Conservation (phyloP, 75 land plant genomes). For the Pinus albicaulis region DNA sequence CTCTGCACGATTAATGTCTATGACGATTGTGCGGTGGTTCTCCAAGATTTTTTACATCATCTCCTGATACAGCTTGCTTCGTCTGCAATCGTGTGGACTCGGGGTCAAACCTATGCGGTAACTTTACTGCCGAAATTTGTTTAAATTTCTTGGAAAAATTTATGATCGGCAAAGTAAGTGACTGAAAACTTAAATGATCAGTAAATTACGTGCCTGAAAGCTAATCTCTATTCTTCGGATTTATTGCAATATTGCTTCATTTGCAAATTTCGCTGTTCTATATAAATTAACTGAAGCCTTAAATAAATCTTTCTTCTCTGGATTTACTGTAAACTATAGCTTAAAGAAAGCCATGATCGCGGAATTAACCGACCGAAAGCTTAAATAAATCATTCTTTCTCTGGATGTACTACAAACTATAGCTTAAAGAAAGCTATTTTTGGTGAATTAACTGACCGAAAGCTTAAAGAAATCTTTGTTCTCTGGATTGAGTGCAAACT, state of each 20-base stretch:
- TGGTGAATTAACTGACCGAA: too few species aligned
- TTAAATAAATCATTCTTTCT: not conserved
- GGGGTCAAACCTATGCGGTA: slow-evolving; percentile 65
- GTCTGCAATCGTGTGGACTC: slow-evolving; percentile 41
- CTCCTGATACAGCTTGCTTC: slow-evolving; percentile 38
- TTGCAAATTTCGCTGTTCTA: not conserved
- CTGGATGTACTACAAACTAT: not conserved
- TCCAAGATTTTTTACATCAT: slow-evolving; percentile 50
- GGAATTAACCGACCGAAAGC: not conserved
- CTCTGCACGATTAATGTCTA: slow-evolving; percentile 25
- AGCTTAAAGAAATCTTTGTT: too few species aligned
- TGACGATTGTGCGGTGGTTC: slow-evolving; percentile 12
- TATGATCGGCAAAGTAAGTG: not conserved
- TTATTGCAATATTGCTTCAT: not conserved
- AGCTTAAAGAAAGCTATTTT: too few species aligned
- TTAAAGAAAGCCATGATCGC: not conserved
- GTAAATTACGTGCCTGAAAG: not conserved
- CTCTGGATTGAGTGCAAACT: too few species aligned
- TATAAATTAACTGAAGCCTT: not conserved
- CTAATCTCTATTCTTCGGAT: not conserved
- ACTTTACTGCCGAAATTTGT: not conserved
- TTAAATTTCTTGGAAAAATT: not conserved
- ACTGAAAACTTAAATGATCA: not conserved
- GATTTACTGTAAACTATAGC: not conserved
- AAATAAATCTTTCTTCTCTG: not conserved